phyloP scores from a whole-genome alignment of 768 basidiomycete species.

The Pleurotus citrinopileatus region DNA sequence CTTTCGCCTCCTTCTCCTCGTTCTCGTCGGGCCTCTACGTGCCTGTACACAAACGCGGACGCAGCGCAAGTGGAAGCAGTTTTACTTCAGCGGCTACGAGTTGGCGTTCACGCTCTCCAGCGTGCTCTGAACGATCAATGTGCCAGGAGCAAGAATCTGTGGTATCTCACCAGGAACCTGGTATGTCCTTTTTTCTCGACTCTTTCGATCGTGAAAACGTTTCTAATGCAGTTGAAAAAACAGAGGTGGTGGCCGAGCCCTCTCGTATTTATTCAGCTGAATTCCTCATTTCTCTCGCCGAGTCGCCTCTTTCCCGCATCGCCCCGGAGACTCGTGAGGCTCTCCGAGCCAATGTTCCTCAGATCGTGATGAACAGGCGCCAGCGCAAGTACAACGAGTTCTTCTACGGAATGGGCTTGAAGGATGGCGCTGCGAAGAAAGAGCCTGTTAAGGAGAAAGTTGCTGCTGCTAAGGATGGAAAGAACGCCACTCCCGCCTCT shows the following conservation, averaged over 20 bases:
- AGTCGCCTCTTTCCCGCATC: conserved; percentile 25
- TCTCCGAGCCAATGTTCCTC: conserved; percentile 22
- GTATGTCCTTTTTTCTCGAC: background rate
- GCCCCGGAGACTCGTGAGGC: conserved; percentile 19
- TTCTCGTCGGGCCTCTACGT: conserved; percentile 28
- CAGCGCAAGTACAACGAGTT: conserved; percentile 28
- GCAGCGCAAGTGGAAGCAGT: conserved; percentile 13
- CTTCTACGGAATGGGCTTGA: conserved; percentile 10
- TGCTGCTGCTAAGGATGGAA: conserved; percentile 4
- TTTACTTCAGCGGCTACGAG: conserved; percentile 20
- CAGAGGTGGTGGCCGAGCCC: conserved; percentile 10
- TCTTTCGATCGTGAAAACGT: background rate
- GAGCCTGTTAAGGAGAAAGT: conserved; percentile 8
- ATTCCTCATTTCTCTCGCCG: conserved; percentile 22
- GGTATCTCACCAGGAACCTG: conserved; percentile 5
- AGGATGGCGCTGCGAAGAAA: conserved; percentile 5
- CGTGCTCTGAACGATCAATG: conserved; percentile 10
- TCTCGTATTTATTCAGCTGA: conserved; percentile 24
- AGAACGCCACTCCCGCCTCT: conserved; percentile 1
- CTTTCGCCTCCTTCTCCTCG: conserved; percentile 18
- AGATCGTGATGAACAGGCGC: conserved; percentile 29
- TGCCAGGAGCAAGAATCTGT: conserved; percentile 10
- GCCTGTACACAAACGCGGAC: conserved; percentile 36
- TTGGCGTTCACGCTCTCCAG: conserved; percentile 10
- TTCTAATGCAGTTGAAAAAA: background rate